phyloP scores from a whole-genome alignment of 345 rosid species.

The Murraya paniculata region DNA sequence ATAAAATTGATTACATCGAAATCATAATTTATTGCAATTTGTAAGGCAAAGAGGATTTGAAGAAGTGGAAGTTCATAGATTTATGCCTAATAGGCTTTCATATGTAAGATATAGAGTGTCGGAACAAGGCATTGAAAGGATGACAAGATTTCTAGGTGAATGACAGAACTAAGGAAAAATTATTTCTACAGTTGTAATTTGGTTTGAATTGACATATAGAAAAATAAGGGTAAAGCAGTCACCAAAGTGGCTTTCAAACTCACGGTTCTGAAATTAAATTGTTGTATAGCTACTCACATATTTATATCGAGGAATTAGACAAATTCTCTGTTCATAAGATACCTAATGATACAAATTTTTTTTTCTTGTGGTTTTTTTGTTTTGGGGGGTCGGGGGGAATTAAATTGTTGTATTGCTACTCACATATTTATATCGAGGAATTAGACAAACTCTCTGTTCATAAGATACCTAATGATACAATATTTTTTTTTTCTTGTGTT shows the following conservation, averaged over 20 bases:
- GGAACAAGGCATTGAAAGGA: neutral
- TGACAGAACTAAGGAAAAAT: neutral
- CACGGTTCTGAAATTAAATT: neutral
- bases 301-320: neutral
- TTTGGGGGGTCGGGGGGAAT: no score
- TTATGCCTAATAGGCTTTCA: neutral
- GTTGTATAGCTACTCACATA: neutral
- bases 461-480: neutral
- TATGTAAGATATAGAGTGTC: neutral
- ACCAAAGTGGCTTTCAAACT: neutral
- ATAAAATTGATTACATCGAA: neutral
- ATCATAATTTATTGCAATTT: neutral
- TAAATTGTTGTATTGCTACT: neutral
- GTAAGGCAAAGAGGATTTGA: neutral
- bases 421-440: neutral
- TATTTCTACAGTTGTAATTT: neutral
- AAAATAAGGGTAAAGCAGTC: neutral
- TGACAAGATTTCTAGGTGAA: neutral
- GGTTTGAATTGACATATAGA: neutral
- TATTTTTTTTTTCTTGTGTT: no score
- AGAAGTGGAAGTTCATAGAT: neutral
- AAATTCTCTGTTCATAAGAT: neutral
- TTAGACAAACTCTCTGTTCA: neutral
- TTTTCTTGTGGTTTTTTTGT: no score
- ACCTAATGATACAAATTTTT: neutral